Evolutionary conservation across 495 filamentous ascomycete genomes (phyloP), one percentile per base, ranked within the genome.

Genomic region (Neurospora tetraspora): DNA sequence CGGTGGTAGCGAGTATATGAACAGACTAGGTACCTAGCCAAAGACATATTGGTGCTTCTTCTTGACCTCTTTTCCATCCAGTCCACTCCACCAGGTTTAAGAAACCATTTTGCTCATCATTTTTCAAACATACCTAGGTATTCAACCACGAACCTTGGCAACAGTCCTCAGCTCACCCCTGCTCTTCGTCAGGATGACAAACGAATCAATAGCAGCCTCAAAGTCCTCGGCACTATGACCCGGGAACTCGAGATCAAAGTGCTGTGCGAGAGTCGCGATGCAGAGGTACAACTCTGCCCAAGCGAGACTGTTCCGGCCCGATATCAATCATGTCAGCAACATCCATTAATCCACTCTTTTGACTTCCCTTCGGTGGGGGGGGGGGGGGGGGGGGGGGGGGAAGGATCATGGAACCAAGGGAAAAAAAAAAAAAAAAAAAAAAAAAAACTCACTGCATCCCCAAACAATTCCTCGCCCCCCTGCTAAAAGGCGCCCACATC

Each of bases 251-350:
- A 81, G 78, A 23, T 81, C 73, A 43, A 76, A 81, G 2, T 68
- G 71, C 14, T 70, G 47, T 1, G 74, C 73, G 12, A 80, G 70
- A 1, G 72, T 43, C 3, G 76, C 73, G n/a, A 80, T 34, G 11
- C 71, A 9, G 14, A 78, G n/a, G 68, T 80, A 79, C 27, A 80
- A 37, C 68, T 79, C 78, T 2, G 78, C 78, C 78, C 78, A 79
- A 2, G 78, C 77, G 3, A 78, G 74, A 71, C 78, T 79, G 14
- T 34, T 39, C n/a, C n/a, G n/a, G n/a, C n/a, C 39, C 4, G 40
- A 16, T 43, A 45, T 43, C 18, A 68, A 42, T 39, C 40, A 38
- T 18, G 70, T 74, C 1, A 39, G 12, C 16, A 39, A 16, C 43
- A 7, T 53, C 16, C 31, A 34, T 53, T 5, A 3, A 34, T 34